These are phyloP conservation scores for Xerocomus minutiporus DNA, from an alignment of 1,284 basidiomycete species.

Conservation along the genomic window DNA sequence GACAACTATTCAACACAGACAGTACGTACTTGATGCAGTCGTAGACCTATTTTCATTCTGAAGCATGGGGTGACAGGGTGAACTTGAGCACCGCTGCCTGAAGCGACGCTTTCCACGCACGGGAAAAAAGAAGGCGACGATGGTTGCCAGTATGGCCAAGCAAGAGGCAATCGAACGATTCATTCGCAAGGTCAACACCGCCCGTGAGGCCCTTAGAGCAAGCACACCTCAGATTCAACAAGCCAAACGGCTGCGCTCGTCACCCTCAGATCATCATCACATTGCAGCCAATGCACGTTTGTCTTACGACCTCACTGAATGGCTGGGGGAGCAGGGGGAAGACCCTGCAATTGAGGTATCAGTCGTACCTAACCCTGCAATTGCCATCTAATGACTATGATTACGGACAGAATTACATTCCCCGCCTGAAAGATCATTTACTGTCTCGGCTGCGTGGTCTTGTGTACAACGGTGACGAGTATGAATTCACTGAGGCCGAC, in stretches of 20 bases:
- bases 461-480: too few species aligned
- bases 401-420: too few species aligned
- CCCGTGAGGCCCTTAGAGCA: not conserved
- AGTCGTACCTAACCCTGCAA: too few species aligned
- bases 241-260: not conserved
- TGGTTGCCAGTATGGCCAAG: not conserved
- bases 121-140: not conserved
- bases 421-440: too few species aligned
- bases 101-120: not conserved
- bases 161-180: not conserved
- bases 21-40: conserved; percentile 13
- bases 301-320: too few species aligned
- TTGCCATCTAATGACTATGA: too few species aligned
- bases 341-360: too few species aligned
- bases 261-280: not conserved
- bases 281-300: too few species aligned
- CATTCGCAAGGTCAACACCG: not conserved
- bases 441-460: too few species aligned
- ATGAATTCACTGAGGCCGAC: too few species aligned
- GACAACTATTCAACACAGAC: conserved; percentile 33
- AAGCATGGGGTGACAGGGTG: not conserved
- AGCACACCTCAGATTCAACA: not conserved
- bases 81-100: not conserved
- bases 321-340: too few species aligned
- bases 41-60: too few species aligned